These are phyloP conservation scores for Chrysanthemum seticuspe DNA, from an alignment of 129 eudicot genomes.

Conservation along the genomic window DNA sequence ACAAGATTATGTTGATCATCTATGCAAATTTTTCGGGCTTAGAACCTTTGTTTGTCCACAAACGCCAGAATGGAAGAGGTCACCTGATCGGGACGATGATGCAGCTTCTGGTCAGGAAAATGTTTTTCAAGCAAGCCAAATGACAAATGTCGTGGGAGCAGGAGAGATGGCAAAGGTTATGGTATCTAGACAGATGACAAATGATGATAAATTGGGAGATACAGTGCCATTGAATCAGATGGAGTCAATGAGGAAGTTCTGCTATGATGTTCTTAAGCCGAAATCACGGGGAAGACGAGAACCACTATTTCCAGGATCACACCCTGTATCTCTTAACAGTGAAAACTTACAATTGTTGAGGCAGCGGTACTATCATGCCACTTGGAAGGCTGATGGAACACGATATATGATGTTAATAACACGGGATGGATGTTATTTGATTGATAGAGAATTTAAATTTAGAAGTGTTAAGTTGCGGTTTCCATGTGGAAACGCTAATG, in stretches of 20 bases:
- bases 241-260: slow-evolving; percentile 47
- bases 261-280: slow-evolving; percentile 46
- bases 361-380: slow-evolving; percentile 89
- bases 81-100: slow-evolving; percentile 58
- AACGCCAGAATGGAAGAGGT: slow-evolving; percentile 71
- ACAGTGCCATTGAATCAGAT: slow-evolving; percentile 40
- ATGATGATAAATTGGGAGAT: slow-evolving; percentile 68
- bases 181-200: slow-evolving; percentile 43
- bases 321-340: slow-evolving; percentile 82
- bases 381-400: slow-evolving; percentile 99
- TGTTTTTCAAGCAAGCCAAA: slow-evolving; percentile 22
- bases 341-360: slow-evolving; percentile 78
- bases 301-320: slow-evolving; percentile 71
- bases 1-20: slow-evolving; percentile 51
- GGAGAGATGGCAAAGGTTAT: slow-evolving; percentile 24
- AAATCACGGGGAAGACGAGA: slow-evolving; percentile 48
- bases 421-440: slow-evolving; percentile 80
- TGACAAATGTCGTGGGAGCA: slow-evolving; percentile 23
- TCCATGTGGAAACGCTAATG: slow-evolving; percentile 71
- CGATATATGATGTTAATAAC: slow-evolving; percentile 94
- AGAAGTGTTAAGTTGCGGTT: slow-evolving; percentile 95
- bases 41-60: slow-evolving; percentile 50
- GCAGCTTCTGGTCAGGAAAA: slow-evolving; percentile 46
- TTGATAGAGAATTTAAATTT: slow-evolving; percentile 80
- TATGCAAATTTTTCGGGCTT: slow-evolving; percentile 51